Conservation (phyloP, 768 basidiomycete genomes). For the Lactarius indigo region DNA sequence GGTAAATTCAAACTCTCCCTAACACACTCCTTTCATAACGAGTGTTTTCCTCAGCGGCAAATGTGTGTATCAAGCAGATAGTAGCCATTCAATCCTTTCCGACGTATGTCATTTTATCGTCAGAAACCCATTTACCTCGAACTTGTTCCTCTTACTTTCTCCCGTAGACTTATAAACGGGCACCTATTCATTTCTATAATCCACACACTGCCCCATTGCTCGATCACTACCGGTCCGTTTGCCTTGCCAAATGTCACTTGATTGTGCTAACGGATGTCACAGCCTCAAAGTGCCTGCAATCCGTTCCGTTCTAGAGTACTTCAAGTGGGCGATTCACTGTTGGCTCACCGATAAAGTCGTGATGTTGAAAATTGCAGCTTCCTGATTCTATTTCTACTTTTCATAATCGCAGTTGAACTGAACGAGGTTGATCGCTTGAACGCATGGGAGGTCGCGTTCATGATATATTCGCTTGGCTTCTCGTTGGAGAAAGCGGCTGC, state of each 20-base stretch:
- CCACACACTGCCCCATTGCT: conserved; percentile 91
- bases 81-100: conserved; percentile 83
- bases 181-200: conserved; percentile 90
- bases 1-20: conserved; percentile 39
- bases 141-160: background rate
- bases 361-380: conserved; percentile 48
- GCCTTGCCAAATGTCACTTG: background rate
- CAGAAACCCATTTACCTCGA: background rate
- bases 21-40: conserved; percentile 22
- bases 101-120: conserved; percentile 51
- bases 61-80: conserved; percentile 88
- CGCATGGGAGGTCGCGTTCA: conserved; percentile 65
- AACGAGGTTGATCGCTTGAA: conserved; percentile 62
- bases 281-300: conserved; percentile 93
- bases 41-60: conserved; percentile 53
- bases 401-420: conserved; percentile 76
- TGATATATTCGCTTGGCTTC: conserved; percentile 78
- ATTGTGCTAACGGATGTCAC: conserved; percentile 13
- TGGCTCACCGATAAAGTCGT: background rate
- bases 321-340: conserved; percentile 51
- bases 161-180: conserved; percentile 86
- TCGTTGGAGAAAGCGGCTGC: conserved; percentile 89
- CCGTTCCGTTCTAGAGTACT: conserved; percentile 85
- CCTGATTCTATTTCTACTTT: conserved; percentile 72
- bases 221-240: conserved; percentile 81